phyloP scores from a whole-genome alignment of 495 filamentous ascomycete species.

The Neurospora sp. region DNA sequence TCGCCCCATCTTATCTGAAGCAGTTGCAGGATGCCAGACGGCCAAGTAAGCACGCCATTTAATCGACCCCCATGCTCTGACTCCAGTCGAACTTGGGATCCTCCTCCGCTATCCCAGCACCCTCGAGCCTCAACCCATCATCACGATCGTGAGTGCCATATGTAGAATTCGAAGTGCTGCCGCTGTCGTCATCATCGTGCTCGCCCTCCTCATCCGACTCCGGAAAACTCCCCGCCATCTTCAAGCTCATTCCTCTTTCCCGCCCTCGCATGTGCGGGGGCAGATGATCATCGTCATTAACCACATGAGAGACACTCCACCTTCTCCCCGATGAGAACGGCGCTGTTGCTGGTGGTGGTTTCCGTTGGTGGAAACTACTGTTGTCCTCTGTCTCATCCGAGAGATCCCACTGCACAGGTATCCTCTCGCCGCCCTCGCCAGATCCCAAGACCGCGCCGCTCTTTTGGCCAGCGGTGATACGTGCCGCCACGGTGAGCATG shows the following conservation, averaged over 20 bases:
- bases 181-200: not conserved
- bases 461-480: conserved; percentile 57
- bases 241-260: conserved; percentile 1
- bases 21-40: not conserved
- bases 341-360: conserved; percentile 7
- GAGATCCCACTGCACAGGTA: conserved; percentile 46
- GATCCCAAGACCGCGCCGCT: conserved; percentile 37
- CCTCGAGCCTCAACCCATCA: not conserved
- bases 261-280: not conserved
- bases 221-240: conserved; percentile 21
- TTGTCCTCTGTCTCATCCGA: conserved; percentile 31
- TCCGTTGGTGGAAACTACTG: conserved; percentile 11
- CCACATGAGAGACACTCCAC: not conserved
- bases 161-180: not conserved
- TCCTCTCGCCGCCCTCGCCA: conserved; percentile 37
- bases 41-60: not conserved
- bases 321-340: not conserved
- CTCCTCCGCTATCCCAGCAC: not conserved
- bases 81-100: conserved; percentile 9
- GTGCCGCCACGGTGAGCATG: conserved; percentile 69
- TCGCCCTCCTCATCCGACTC: conserved; percentile 14
- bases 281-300: not conserved
- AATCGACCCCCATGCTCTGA: conserved; percentile 28
- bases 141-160: not conserved
- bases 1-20: not conserved